Conservation (phyloP, 345 rosid genomes). For the Combretum micranthum region DNA sequence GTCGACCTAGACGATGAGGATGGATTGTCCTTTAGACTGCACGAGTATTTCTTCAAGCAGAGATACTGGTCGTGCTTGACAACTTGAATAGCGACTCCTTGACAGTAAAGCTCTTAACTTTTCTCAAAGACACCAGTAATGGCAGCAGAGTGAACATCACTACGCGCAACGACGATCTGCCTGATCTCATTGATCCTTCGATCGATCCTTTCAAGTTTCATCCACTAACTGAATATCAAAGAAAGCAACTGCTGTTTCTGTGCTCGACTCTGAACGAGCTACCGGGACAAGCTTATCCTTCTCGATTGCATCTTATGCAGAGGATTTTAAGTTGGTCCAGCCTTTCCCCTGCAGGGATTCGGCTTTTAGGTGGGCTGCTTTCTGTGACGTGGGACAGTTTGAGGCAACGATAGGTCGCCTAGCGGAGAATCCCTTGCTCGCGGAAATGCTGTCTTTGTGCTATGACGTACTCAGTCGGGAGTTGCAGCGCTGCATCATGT, state of each 20-base stretch:
- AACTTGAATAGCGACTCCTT: not conserved
- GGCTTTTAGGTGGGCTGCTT: not conserved
- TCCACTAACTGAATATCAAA: not conserved
- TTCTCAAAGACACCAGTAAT: not conserved
- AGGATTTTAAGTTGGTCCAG: not conserved
- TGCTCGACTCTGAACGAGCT: not conserved
- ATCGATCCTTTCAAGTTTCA: too few relatives aligned
- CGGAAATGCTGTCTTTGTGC: not conserved
- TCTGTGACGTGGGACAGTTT: not conserved
- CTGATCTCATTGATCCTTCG: too few relatives aligned
- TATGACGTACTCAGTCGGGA: not conserved
- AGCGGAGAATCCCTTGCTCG: not conserved
- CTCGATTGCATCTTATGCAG: too few relatives aligned
- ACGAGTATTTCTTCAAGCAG: not conserved
- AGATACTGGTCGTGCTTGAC: slow-evolving; percentile 12
- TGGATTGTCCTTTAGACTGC: not conserved
- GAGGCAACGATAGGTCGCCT: not conserved
- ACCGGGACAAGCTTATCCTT: too few relatives aligned
- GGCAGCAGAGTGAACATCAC: slow-evolving; percentile 6
- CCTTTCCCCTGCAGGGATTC: not conserved
- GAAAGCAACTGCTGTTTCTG: not conserved
- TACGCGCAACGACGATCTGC: not conserved
- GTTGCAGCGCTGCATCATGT: slow-evolving; percentile 16
- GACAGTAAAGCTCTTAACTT: not conserved
- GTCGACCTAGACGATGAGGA: not conserved